A percentile compares a stretch with the other conserved stretches of the same genome.
Evolutionary conservation across 2,329 filamentous ascomycete species (phyloP).

Genomic region (Aspergillus neoniger): DNA sequence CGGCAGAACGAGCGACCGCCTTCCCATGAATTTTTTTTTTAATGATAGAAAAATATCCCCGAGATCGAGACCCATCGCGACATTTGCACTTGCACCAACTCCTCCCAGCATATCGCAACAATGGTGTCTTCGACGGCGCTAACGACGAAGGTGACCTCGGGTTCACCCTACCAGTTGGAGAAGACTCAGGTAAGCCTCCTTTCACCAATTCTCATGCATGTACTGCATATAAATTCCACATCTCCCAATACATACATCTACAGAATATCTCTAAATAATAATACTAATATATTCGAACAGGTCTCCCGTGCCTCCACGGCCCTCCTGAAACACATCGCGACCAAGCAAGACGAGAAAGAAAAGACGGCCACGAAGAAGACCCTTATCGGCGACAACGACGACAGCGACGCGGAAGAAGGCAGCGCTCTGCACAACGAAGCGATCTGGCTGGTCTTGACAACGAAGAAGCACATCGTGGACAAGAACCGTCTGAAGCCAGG

Average conservation of each 20-base stretch:
- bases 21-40: slow-evolving; percentile 43
- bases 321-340: slow-evolving; percentile 60
- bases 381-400: slow-evolving; percentile 52
- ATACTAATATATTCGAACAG: slow-evolving; percentile 35
- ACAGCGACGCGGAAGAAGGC: slow-evolving; percentile 49
- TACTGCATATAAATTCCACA: not conserved
- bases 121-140: slow-evolving; percentile 46
- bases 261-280: too few relatives aligned
- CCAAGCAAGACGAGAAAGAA: slow-evolving; percentile 50
- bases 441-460: slow-evolving; percentile 63
- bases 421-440: slow-evolving; percentile 51
- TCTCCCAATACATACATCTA: too few relatives aligned
- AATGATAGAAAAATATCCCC: slow-evolving; percentile 8
- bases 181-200: slow-evolving; percentile 45
- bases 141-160: slow-evolving; percentile 44
- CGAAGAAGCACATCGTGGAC: slow-evolving; percentile 69
- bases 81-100: slow-evolving; percentile 27
- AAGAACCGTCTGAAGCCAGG: slow-evolving; percentile 78
- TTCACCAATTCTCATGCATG: not conserved
- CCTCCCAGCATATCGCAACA: slow-evolving; percentile 24
- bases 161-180: slow-evolving; percentile 52
- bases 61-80: slow-evolving; percentile 21
- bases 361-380: slow-evolving; percentile 55
- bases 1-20: slow-evolving; percentile 38
- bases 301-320: slow-evolving; percentile 62